Evolutionary conservation across 768 basidiomycete species (phyloP).

Genomic region (Cytidiella melzeri): DNA sequence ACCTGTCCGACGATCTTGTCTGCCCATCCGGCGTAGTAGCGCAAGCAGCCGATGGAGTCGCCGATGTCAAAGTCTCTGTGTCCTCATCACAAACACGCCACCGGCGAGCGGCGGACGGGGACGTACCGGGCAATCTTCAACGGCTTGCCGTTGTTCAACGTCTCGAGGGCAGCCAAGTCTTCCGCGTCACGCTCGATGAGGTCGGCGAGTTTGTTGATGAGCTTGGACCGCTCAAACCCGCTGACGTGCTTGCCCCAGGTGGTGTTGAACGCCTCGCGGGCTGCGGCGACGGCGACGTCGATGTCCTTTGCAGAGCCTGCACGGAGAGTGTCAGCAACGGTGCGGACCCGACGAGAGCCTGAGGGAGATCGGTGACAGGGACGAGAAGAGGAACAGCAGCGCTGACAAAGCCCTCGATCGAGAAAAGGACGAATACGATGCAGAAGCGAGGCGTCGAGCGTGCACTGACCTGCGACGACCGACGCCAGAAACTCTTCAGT

Average conservation of each 20-base stretch:
- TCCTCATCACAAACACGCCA: not conserved
- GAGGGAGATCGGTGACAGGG: not conserved
- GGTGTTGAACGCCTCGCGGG: conserved; percentile 75
- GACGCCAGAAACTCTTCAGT: conserved; percentile 71
- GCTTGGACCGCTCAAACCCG: conserved; percentile 73
- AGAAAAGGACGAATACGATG: no score
- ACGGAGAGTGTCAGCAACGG: not conserved
- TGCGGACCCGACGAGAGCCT: no score
- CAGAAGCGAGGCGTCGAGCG: not conserved
- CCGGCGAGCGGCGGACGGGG: conserved; percentile 16
- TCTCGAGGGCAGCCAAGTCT: conserved; percentile 78
- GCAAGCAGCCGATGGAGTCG: conserved; percentile 69
- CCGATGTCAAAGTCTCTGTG: conserved; percentile 74
- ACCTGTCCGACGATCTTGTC: conserved; percentile 92
- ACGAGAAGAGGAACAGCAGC: not conserved
- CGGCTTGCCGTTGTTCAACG: conserved; percentile 91
- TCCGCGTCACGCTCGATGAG: conserved; percentile 83
- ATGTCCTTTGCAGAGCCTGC: conserved; percentile 70
- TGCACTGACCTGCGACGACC: conserved; percentile 47
- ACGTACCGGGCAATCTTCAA: conserved; percentile 48
- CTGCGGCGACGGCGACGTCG: conserved; percentile 77
- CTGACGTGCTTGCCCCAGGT: conserved; percentile 88
- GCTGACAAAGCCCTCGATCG: not conserved
- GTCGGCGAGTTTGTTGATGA: conserved; percentile 83
- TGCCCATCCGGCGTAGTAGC: conserved; percentile 95